Base-by-base conservation (phyloP, 768 basidiomycete genomes). In the Tephrocybe rancida region DNA sequence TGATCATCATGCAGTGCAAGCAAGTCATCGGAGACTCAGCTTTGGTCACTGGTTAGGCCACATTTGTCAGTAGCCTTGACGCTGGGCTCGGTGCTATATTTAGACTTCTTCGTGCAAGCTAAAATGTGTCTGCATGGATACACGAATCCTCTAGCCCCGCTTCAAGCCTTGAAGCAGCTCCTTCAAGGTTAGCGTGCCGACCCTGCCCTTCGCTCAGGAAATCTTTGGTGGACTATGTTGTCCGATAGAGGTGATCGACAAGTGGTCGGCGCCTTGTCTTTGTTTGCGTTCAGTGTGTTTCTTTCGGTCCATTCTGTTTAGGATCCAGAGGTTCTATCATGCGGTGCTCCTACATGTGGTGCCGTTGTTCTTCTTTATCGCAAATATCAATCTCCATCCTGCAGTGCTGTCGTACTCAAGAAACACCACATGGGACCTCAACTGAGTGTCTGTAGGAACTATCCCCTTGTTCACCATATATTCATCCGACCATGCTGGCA, bases 321-420 rank as follows among this genome's bases (percentile, higher is more conserved):
- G 24, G 13, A 25, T 21, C 25, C 9, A 25, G 19, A 3, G 22
- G 27, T 38, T 49, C 38, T 55, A 48, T 53, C 56, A 61, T 58
- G 60, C 48, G 54, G 43, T 32, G 16, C 26, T 35, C 37, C 48
- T 42, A 19, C 57, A 61, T 35, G 57, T 51, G 60, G 60, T 50
- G 21, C 39, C 8, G 14, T 9, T 37, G 8, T 16, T 16, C n/a
- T 16, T 37, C 8, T 37, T 5, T 37, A 37, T 37, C 35, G 35
- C 35, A 5, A n/a, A n/a, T 16, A 16, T 37, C 35, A 37, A 32
- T 32, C 7, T 32, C 7, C 30, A 32, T 32, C 13, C 13, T 32
- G 13, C 30, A 13, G 30, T 32, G 52, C 43, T 50, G 43, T 35
- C 34, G 50, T 56, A 21, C 30, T 44, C 13, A 5, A 30, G 25